A percentile compares a stretch with the other conserved stretches of the same genome.
phyloP scores from a whole-genome alignment of 2,329 filamentous ascomycete genomes.

The Fusarium sambucinum region DNA sequence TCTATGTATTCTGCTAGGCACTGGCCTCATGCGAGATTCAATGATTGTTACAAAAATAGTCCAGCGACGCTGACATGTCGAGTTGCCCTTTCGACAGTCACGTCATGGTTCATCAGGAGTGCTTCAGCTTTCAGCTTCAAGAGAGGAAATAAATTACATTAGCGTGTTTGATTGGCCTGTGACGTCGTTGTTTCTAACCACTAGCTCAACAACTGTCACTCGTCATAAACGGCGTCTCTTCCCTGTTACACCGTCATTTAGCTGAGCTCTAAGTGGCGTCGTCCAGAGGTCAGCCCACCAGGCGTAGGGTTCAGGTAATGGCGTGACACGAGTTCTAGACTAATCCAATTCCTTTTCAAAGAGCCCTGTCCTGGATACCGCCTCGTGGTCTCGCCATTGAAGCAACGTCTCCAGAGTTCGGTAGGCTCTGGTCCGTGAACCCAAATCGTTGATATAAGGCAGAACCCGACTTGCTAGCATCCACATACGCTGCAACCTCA shows the following conservation, averaged over 20 bases:
- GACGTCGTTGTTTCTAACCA: background rate
- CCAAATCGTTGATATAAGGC: slow-evolving; percentile 30
- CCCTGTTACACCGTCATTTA: background rate
- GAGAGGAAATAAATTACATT: background rate
- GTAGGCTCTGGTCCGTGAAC: slow-evolving; percentile 34
- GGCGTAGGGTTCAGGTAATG: background rate
- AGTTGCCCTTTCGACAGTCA: background rate
- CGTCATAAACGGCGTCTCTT: background rate
- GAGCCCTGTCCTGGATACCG: background rate
- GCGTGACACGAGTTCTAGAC: background rate
- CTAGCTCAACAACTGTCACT: background rate
- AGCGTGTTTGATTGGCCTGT: background rate
- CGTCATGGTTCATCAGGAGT: background rate
- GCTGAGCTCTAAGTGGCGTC: background rate
- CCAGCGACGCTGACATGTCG: background rate
- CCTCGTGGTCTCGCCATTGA: slow-evolving; percentile 28
- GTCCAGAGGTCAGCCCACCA: background rate
- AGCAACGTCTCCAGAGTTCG: slow-evolving; percentile 23
- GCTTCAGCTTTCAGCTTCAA: background rate
- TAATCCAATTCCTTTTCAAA: background rate
- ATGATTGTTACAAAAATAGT: background rate
- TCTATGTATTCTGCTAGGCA: background rate
- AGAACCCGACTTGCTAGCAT: slow-evolving; percentile 38
- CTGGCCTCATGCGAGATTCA: background rate
- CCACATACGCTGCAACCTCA: slow-evolving; percentile 42